phyloP scores from a whole-genome alignment of 2,329 filamentous ascomycete species.

The Botryotinia calthae region DNA sequence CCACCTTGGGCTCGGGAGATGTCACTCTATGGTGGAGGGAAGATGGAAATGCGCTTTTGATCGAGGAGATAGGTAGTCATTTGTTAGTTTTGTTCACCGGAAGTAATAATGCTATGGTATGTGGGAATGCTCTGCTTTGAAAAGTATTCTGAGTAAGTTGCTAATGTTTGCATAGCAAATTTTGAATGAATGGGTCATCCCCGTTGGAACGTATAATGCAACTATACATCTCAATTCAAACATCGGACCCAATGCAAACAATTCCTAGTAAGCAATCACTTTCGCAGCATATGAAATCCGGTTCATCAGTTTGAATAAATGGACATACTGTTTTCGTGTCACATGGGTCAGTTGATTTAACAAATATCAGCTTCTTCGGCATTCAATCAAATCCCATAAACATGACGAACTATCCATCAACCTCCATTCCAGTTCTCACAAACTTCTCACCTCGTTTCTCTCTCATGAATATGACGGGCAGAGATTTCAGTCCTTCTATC shows the following conservation, averaged over 20 bases:
- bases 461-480: slow-evolving; percentile 16
- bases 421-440: slow-evolving; percentile 7
- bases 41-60: slow-evolving; percentile 13
- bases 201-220: background rate
- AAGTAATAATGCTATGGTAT: slow-evolving; percentile 17
- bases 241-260: slow-evolving; percentile 16
- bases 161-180: slow-evolving; percentile 11
- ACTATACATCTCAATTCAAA: slow-evolving; percentile 12
- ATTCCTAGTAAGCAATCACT: slow-evolving; percentile 4
- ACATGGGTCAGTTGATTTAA: background rate
- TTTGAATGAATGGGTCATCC: slow-evolving; percentile 13
- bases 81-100: slow-evolving; percentile 18
- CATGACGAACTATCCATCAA: slow-evolving; percentile 5
- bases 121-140: background rate
- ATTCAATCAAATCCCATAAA: slow-evolving; percentile 15
- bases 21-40: slow-evolving; percentile 18
- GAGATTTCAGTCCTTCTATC: slow-evolving; percentile 10
- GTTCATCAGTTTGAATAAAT: background rate
- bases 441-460: slow-evolving; percentile 21
- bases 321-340: background rate
- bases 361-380: slow-evolving; percentile 18
- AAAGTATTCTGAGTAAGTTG: background rate
- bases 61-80: slow-evolving; percentile 9
- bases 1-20: slow-evolving; percentile 5
- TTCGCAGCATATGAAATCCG: background rate